Base-by-base conservation (phyloP, 1,139 yeast species). In the Diutina pseudorugosa region DNA sequence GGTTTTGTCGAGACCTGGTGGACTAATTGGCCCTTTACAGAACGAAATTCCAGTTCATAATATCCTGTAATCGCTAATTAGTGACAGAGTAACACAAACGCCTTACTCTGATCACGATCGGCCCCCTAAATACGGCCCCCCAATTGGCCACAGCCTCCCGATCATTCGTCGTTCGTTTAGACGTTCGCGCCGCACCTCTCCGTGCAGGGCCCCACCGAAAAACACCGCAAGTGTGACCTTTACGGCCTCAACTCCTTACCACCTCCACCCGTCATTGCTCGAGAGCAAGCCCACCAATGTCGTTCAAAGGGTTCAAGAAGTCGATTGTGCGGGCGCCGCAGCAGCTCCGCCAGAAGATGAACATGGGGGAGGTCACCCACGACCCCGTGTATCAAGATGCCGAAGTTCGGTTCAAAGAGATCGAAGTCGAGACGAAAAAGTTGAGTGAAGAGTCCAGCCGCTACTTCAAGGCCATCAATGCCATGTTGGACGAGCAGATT, bases 301-400 rank as follows among this genome's bases (percentile, higher is more conserved):
- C 95, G 68, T 89, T 94, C 74, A 93, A 91, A 68, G 98, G 98
- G 52, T 73, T 93, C 62, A 87, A 87, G 58, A 93, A 90, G 71
- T 83, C 95, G 33, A 75, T 90, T 57, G 82, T 82, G 51, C 77
- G 98, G 71, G 95, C 96, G 2, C 94, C 94, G 36, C 93, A 85
- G 65, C 79, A 75, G 57, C 74, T 85, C 62, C 82, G 91, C 59
- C 89, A 83, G 64, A 86, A 85, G 72, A 65, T 86, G 67, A 83
- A 86, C 67, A 85, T 85, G 91, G 97, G 96, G 44, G 86, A 84
- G 52, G 75, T 79, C 53, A 88, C 96, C 52, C 77, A 73, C 53
- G 99, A 93, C 65, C 80, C 96, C 0, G 96, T 93, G 20, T 93
- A 90, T 65, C 77, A 78, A 51, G 99, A 93, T 69, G 98, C 98